Conservation (phyloP, 73 alveolate genomes). For the Blepharisma stoltei region DNA sequence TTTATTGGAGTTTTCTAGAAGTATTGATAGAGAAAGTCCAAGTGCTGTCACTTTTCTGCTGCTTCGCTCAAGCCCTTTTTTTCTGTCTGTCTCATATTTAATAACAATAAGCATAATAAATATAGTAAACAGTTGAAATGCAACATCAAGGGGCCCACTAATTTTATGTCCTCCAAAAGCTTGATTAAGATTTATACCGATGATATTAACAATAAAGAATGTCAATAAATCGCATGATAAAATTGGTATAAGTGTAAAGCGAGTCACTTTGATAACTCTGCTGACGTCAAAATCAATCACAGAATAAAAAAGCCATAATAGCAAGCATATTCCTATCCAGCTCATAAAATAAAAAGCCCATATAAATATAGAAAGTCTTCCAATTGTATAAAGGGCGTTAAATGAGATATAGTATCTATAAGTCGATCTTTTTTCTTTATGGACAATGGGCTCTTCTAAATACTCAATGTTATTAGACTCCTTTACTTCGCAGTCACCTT, state of each 20-base stretch:
- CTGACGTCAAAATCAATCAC: not conserved
- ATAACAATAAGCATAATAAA: not conserved
- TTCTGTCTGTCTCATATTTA: conserved; percentile 1
- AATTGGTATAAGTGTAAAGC: not conserved
- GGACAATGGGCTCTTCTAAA: not conserved
- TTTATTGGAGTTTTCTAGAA: conserved; percentile 19
- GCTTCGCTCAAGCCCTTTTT: not conserved
- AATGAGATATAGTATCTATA: not conserved
- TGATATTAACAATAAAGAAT: not conserved
- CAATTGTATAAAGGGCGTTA: not conserved
- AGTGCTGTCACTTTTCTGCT: not conserved
- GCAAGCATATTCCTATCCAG: not conserved
- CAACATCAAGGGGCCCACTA: not conserved
- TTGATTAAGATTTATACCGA: not conserved
- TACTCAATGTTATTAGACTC: not conserved
- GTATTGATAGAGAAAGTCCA: not conserved
- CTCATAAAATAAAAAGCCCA: conserved; percentile 5
- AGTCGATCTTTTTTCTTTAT: too few relatives aligned
- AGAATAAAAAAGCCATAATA: not conserved
- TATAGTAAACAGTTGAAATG: conserved; percentile 4
- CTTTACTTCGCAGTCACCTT: not conserved
- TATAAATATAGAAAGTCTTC: not conserved
- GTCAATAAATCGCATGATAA: not conserved
- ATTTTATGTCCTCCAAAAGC: not conserved
- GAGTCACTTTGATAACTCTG: not conserved